Evolutionary conservation across 2,329 filamentous ascomycete genomes (phyloP).

Genomic region (Talaromyces pinophilus): DNA sequence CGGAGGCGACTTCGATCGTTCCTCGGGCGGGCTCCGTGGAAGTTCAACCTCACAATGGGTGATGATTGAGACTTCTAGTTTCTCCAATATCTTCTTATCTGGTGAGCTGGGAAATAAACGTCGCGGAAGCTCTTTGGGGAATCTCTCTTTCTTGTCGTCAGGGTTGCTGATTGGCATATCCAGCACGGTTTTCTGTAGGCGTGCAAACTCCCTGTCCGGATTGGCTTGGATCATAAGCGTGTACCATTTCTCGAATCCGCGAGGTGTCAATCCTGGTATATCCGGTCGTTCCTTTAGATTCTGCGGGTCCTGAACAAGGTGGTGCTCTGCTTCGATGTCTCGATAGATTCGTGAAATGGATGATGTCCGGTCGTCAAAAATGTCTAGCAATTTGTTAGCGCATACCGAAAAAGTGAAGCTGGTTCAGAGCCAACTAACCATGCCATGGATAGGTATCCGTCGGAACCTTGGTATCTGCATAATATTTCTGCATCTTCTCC

Average conservation of each 20-base stretch:
- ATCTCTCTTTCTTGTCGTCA: constrained; percentile 66
- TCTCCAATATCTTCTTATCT: constrained; percentile 59
- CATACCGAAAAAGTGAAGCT: not conserved
- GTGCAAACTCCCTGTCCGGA: constrained; percentile 71
- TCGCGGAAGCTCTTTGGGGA: constrained; percentile 76
- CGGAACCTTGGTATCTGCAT: constrained; percentile 64
- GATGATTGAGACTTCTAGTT: constrained; percentile 62
- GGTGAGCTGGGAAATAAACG: constrained; percentile 66
- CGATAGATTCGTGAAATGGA: constrained; percentile 62
- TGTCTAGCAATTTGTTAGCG: constrained; percentile 39
- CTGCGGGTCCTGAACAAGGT: constrained; percentile 58
- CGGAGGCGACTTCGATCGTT: constrained; percentile 38
- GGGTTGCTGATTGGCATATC: constrained; percentile 71
- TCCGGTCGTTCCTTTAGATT: constrained; percentile 55
- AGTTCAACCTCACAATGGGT: constrained; percentile 53
- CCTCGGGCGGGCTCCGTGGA: constrained; percentile 41
- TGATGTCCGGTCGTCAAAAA: constrained; percentile 57
- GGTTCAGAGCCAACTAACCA: constrained; percentile 44
- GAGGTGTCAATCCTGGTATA: constrained; percentile 65
- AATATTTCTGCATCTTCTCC: constrained; percentile 72
- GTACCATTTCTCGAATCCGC: constrained; percentile 72
- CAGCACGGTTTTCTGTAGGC: constrained; percentile 67
- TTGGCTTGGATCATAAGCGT: constrained; percentile 71
- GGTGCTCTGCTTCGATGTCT: constrained; percentile 59
- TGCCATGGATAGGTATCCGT: constrained; percentile 70